Base-by-base conservation (phyloP, 2,329 filamentous ascomycete species). In the Arthrobotrys entomopaga region DNA sequence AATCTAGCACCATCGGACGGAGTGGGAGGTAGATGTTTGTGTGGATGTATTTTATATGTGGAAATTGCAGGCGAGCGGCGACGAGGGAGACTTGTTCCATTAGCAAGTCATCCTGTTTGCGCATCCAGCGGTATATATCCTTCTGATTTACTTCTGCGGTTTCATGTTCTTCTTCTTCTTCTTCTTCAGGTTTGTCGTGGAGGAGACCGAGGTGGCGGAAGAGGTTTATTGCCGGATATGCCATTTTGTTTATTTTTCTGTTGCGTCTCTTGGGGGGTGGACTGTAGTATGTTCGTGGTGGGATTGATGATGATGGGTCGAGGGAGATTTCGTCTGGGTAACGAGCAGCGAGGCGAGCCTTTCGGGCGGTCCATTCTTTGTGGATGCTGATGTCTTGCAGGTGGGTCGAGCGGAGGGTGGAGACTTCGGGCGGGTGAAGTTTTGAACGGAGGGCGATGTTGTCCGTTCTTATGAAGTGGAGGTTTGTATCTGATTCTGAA, bases 181-280 rank as follows among this genome's bases (percentile, higher is more conserved):
- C 22, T 19, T 16, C n/a, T n/a, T 59, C 20, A 7, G 19, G 34
- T 11, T 46, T 54, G 15, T 50, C 16, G n/a, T 65, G n/a, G 6
- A 58, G 43, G 3, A 73, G 61, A 2, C 69, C 61, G 46, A 73
- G 56, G 13, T 66, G 69, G 4, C 34, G 54, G 49, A 60, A 66
- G 16, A 72, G 60, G 0, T 26, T 40, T 2, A 11, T n/a, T 13
- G 67, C 67, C 13, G 38, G 15, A 16, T 56, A n/a, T 0, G 56
- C 40, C 8, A 59, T 16, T 19, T 5, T 38, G 13, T 46, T 7
- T 46, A 5, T 13, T 46, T 46, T 19, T 5, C 16, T 4, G 52
- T 1, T 34, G 13, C 40, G 56, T 57, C n/a, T 20, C 3, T 16
- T 8, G 38, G n/a, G 7, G 16, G 26, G 53, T n/a, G 16, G 26